Conservation (phyloP, 345 rosid genomes). For the Hevea brasiliensis region DNA sequence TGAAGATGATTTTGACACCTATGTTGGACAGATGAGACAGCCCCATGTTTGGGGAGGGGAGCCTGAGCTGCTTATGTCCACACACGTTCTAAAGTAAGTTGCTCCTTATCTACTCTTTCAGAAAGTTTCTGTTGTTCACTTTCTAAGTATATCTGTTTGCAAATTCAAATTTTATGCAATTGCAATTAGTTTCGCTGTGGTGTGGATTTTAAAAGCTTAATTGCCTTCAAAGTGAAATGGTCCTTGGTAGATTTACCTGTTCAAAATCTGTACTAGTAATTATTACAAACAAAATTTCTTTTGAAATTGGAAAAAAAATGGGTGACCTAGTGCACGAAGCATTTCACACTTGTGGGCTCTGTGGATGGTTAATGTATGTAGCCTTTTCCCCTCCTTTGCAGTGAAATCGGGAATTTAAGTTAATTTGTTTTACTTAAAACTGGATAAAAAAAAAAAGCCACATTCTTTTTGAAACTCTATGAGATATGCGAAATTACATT, state of each 20-base stretch:
- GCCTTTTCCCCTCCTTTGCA: too few relatives aligned
- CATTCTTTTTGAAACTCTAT: background rate
- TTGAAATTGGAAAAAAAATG: background rate
- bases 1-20: slow-evolving; percentile 58
- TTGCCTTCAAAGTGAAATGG: background rate
- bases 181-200: background rate
- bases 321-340: too few relatives aligned
- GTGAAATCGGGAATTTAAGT: background rate
- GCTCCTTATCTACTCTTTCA: background rate
- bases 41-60: slow-evolving; percentile 81
- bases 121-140: background rate
- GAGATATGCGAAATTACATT: background rate
- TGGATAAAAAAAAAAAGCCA: background rate
- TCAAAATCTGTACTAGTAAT: background rate
- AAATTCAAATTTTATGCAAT: background rate
- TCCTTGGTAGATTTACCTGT: background rate
- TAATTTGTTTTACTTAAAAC: background rate
- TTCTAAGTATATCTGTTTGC: background rate
- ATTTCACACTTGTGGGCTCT: too few relatives aligned
- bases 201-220: background rate
- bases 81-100: slow-evolving; percentile 58
- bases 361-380: too few relatives aligned
- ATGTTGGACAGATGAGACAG: slow-evolving; percentile 54
- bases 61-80: slow-evolving; percentile 72
- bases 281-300: background rate